Base-by-base conservation (phyloP, 345 rosid species). In the Cardamine resedifolia region DNA sequence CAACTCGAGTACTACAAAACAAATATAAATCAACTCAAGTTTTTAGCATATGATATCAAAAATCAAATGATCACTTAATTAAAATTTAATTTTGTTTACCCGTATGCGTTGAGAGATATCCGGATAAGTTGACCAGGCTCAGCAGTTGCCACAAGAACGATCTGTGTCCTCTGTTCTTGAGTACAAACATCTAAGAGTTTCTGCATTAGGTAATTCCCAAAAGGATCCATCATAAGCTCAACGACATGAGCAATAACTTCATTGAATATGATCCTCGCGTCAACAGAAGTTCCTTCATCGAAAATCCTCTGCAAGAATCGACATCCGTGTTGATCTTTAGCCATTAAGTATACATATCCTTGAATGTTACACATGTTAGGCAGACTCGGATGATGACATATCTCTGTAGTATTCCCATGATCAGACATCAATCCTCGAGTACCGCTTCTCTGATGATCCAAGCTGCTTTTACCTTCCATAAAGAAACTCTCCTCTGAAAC, bases 151-250 rank as follows among this genome's bases (percentile, higher is more conserved):
- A 72, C 73, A 0, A 78, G 76, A 24, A 85, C 74, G 10, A 85
- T 83, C 50, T 78, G 82, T 16, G 79, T 80, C 65, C 84, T 78
- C 24, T 85, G 89, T 43, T 85, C 89, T 71, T 83, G 84, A 58
- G 70, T 79, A 68, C 87, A 85, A 34, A 83, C 86, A 43, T 85
- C 87, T 47, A 85, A 64, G 10, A 85, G 71, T 31, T 83, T 85
- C 68, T 85, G 89, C 80, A 85, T 76, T 11, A 85, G 51, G 58
- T 85, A 85, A 58, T 83, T 85, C 16, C 86, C 89, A 50, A 83
- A 85, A 10, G 89, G 89, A 58, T 85, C 82, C 78, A 76, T 76
- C 84, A 81, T 83, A 48, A 85, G 85, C 61, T 85, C 87, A 76
- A 83, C 84, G 0, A 85, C 81, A 72, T 85, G 87, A 55, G 73